These are phyloP conservation scores for Hanseniaspora pseudoguilliermondii DNA, from an alignment of 805 yeast genomes.

Conservation along the genomic window DNA sequence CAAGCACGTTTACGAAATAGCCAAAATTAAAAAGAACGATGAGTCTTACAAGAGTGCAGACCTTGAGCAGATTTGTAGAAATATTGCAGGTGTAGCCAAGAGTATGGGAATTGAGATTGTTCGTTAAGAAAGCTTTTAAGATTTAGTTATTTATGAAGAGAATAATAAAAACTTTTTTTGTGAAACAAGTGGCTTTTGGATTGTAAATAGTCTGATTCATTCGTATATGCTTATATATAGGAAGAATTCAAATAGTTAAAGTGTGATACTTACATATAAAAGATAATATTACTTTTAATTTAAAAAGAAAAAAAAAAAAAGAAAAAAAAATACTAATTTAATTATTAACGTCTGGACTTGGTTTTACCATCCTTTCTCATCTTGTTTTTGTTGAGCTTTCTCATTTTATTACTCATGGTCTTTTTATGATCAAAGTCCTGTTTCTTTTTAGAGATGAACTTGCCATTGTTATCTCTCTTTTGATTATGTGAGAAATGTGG, in stretches of 20 bases:
- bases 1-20: slow-evolving; percentile 89
- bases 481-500: neutral
- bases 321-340: neutral
- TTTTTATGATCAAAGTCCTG: neutral
- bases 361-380: neutral
- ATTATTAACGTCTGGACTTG: neutral
- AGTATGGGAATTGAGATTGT: slow-evolving; percentile 78
- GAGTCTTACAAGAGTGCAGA: slow-evolving; percentile 59
- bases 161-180: neutral
- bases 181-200: neutral
- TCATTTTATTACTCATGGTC: neutral
- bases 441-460: neutral
- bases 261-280: neutral
- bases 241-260: neutral
- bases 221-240: neutral
- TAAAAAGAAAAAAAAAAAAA: neutral
- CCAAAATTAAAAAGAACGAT: slow-evolving; percentile 83
- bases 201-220: slow-evolving; percentile 10
- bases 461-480: neutral
- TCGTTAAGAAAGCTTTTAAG: slow-evolving; percentile 29
- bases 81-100: slow-evolving; percentile 77
- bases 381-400: neutral
- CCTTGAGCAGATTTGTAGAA: slow-evolving; percentile 64
- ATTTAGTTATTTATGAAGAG: too few relatives aligned
- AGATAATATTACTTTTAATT: neutral